Conservation (phyloP, 495 filamentous ascomycete species). For the Xylaria cubensis region DNA sequence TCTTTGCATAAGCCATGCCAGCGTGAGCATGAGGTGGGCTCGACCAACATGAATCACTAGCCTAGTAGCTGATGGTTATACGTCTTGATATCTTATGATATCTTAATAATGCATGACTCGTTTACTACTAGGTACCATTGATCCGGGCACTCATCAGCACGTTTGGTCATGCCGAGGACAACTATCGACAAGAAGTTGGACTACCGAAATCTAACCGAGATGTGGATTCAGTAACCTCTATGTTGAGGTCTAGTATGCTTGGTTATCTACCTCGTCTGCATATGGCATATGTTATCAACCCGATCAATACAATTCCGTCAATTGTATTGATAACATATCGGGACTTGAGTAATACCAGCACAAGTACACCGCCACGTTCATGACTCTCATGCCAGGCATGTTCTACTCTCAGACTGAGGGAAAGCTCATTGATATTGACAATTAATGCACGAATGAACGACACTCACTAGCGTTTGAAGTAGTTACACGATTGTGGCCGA, state of each 20-base stretch:
- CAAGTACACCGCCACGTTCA: not conserved
- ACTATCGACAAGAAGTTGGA: not conserved
- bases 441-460: not conserved
- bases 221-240: not conserved
- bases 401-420: not conserved
- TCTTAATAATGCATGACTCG: conserved; percentile 1
- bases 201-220: conserved; percentile 12
- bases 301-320: not conserved
- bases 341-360: not conserved
- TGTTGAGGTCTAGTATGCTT: not conserved
- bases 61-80: conserved; percentile 5
- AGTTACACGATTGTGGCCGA: not conserved
- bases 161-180: not conserved
- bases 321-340: not conserved
- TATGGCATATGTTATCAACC: not conserved
- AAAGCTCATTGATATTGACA: not conserved
- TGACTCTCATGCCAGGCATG: not conserved
- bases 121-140: not conserved
- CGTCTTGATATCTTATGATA: not conserved
- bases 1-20: conserved; percentile 13
- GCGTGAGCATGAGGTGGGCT: not conserved
- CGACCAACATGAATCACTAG: not conserved
- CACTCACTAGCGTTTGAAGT: not conserved
- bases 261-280: not conserved
- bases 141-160: not conserved